Conservation (phyloP, 169 alveolate species). For the Plasmodium sp. region DNA sequence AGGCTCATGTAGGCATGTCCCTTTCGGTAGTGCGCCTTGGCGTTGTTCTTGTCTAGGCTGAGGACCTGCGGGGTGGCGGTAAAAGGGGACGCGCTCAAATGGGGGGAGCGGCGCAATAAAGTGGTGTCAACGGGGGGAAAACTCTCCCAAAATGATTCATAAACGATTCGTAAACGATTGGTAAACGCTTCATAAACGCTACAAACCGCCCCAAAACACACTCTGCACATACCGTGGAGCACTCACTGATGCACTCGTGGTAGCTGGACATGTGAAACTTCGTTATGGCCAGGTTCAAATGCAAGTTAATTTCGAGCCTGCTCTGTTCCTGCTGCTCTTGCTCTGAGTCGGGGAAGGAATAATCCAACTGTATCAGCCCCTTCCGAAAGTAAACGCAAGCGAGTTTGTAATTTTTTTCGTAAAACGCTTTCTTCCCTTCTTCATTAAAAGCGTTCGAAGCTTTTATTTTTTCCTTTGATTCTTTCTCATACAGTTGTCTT, state of each 20-base stretch:
- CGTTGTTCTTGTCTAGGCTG: conserved; percentile 44
- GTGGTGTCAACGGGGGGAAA: neutral
- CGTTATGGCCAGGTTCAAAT: conserved; percentile 60
- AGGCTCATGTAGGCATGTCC: conserved; percentile 74
- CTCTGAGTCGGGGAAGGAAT: conserved; percentile 45
- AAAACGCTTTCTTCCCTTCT: conserved; percentile 65
- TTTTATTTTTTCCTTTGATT: conserved; percentile 47
- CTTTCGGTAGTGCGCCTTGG: conserved; percentile 59
- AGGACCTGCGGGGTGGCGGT: conserved; percentile 11
- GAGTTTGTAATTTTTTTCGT: conserved; percentile 72
- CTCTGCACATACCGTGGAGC: conserved; percentile 27
- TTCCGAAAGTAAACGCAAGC: conserved; percentile 72
- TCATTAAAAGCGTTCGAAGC: conserved; percentile 64
- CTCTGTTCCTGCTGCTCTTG: conserved; percentile 35
- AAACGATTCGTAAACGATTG: neutral
- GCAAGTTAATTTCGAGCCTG: conserved; percentile 48
- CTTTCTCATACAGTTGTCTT: conserved; percentile 73
- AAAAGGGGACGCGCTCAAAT: neutral
- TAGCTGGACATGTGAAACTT: conserved; percentile 56
- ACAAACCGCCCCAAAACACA: neutral
- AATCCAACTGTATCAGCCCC: conserved; percentile 73
- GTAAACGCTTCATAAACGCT: neutral
- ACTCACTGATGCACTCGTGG: conserved; percentile 65
- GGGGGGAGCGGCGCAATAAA: neutral
- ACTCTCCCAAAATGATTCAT: neutral